Evolutionary conservation across 345 rosid genomes (phyloP), one percentile per base, ranked within the genome.

Genomic region (Rubroshorea leprosula): DNA sequence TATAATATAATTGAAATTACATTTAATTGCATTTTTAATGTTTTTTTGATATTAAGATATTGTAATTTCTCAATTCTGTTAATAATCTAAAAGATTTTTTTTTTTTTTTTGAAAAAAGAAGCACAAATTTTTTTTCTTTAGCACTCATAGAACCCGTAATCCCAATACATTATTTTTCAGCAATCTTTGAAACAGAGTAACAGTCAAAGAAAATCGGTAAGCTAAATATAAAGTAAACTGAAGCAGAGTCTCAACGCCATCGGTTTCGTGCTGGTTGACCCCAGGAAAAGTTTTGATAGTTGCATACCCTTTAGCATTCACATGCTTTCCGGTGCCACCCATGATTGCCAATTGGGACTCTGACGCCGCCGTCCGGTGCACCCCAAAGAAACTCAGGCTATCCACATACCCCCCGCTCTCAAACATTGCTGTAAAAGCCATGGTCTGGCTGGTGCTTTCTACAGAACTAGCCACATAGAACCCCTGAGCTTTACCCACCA

Each of bases 281-380:
- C 68, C 78, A 0, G 91, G 76, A 59, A 82, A 72, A 6, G 90
- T 83, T 73, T 88, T 84, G 21, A 88, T 67, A 43, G 78, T 71
- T 4, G 98, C 90, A 26, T 60, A 84, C 0, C 93, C 98, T 52
- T 74, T 72, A 1, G 89, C 89, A 68, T 89, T 84, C 51, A 81
- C 89, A 69, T 80, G 80, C 66, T 81, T 86, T 14, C 98, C 95
- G 0, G 95, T 91, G 16, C 96, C 98, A 26, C 93, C 98, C 96
- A 84, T 89, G 55, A 92, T 65, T 3, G 90, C 82, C 45, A 88
- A 64, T 69, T 84, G 95, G 2, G 96, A 89, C 63, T 89, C 96
- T 0, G 96, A 84, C 24, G 63, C 84, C 1, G 80, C 89, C 0
- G 83, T 86, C 54, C 77, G 66, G 19, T 80, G 89, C 52, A 89